Evolutionary conservation across 1,284 basidiomycete genomes (phyloP), one percentile per base, ranked within the genome.

Genomic region (Puccinia polysora): DNA sequence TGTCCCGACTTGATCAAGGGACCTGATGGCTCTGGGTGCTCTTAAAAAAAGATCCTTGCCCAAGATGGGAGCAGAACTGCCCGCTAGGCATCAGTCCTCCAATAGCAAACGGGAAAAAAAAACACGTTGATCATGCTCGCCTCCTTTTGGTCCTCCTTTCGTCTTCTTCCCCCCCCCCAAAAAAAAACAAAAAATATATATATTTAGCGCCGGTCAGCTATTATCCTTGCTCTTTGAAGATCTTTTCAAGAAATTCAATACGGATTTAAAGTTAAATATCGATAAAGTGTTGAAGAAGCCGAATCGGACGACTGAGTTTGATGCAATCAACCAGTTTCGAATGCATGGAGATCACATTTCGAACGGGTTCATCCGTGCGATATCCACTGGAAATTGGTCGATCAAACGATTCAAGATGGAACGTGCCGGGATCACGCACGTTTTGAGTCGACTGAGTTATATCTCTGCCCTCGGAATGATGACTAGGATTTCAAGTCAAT

Each of bases 391-490:
- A 6, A 99, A 99, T 79, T 99, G 96, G 96, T 93, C 91, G 28
- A 83, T 98, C 70, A 99, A 98, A 81, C 90, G 96, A 74, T 99
- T 99, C 86, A 97, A 96, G 84, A 98, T 98, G 91, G 96, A 98
- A 80, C 87, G 97, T 50, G 96, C 96, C 0, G 96, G 96, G 70
- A 93, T 99, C 64, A 99, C 96, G 3, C 96, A 99, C 80, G 97
- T 99, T 73, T 86, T 99, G 32, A 94, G 90, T 78, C 87, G 97
- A 34, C 82, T 99, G 58, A 90, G 88, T 76, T 99, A 94, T 84
- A 97, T 99, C 79, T 91, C 93, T 70, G 97, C 96, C 0, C 84
- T 99, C 23, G 96, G 97, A 40, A 99, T 98, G 96, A 99, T 99
- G 97, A 99, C 96, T 8, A 88, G 96, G 56, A 99, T 99, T 75